Percentiles rank a stretch among this genome's conserved stretches.
These are phyloP conservation scores for Marchantia paleacea DNA, from an alignment of 225 moss, liverwort and hornwort species.

Conservation along the genomic window DNA sequence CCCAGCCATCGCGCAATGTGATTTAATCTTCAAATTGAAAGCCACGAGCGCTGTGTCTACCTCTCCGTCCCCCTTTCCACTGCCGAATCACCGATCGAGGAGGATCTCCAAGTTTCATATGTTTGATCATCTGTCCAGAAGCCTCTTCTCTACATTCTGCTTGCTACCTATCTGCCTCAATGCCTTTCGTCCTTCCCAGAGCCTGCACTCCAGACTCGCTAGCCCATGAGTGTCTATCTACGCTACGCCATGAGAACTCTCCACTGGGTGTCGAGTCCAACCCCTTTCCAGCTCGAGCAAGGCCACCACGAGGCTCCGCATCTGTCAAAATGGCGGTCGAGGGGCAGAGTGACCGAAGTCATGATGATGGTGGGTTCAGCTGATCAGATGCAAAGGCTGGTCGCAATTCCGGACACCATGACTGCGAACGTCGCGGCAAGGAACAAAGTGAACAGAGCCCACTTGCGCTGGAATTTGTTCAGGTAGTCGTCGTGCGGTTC, in stretches of 20 bases:
- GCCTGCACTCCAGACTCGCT: neutral
- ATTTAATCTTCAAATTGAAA: too few species aligned
- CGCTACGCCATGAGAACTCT: neutral
- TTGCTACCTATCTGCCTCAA: too few species aligned
- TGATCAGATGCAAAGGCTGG: conserved; percentile 24
- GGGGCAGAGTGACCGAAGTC: neutral
- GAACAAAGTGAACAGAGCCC: conserved; percentile 24
- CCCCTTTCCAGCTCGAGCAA: neutral
- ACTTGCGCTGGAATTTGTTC: conserved; percentile 31
- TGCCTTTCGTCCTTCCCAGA: neutral
- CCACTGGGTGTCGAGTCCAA: neutral
- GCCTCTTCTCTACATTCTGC: too few species aligned
- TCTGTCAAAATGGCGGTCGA: neutral
- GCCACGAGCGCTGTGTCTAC: too few species aligned
- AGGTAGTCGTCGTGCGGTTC: conserved; percentile 32
- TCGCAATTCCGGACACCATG: conserved; percentile 16
- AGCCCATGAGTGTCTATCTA: neutral
- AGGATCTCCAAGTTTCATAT: too few species aligned
- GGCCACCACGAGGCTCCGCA: neutral
- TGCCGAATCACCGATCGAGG: too few species aligned
- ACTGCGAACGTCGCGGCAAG: conserved; percentile 20
- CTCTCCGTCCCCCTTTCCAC: too few species aligned
- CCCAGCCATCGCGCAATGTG: too few species aligned
- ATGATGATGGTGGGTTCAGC: neutral
- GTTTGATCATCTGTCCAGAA: too few species aligned